Evolutionary conservation across 495 filamentous ascomycete species (phyloP).

Genomic region (Melanomma pulvis-pyrius): DNA sequence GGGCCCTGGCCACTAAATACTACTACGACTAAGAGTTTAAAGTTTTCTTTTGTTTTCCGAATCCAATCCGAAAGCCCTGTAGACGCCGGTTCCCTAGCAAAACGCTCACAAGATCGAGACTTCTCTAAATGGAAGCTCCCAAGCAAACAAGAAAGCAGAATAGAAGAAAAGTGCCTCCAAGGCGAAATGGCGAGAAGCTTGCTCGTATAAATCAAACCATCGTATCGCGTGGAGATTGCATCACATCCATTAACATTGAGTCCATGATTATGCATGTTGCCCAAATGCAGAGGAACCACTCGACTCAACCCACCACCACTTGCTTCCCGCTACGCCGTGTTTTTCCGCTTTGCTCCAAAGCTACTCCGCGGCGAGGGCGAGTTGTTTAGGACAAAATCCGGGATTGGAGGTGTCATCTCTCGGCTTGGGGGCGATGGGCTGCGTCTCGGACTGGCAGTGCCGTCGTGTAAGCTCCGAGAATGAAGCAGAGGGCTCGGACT

Average conservation of each 20-base stretch:
- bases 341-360: no score
- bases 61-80: not conserved
- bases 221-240: slow-evolving; percentile 9
- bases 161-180: not conserved
- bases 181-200: not conserved
- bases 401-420: slow-evolving; percentile 60
- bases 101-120: slow-evolving; percentile 11
- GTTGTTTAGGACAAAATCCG: slow-evolving; percentile 58
- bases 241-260: slow-evolving; percentile 9
- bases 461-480: slow-evolving; percentile 55
- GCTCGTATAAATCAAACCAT: not conserved
- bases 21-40: slow-evolving; percentile 10
- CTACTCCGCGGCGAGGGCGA: slow-evolving; percentile 53
- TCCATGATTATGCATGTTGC: not conserved
- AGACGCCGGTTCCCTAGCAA: not conserved
- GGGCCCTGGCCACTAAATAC: not conserved
- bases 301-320: no score
- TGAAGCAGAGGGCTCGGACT: slow-evolving; percentile 57
- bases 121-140: not conserved
- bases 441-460: slow-evolving; percentile 40
- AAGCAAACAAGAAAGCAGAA: not conserved
- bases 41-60: not conserved
- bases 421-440: slow-evolving; percentile 31
- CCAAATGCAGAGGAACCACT: not conserved
- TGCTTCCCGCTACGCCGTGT: no score